phyloP scores from a whole-genome alignment of 1,284 basidiomycete species.

The Fomitopsis palustris region DNA sequence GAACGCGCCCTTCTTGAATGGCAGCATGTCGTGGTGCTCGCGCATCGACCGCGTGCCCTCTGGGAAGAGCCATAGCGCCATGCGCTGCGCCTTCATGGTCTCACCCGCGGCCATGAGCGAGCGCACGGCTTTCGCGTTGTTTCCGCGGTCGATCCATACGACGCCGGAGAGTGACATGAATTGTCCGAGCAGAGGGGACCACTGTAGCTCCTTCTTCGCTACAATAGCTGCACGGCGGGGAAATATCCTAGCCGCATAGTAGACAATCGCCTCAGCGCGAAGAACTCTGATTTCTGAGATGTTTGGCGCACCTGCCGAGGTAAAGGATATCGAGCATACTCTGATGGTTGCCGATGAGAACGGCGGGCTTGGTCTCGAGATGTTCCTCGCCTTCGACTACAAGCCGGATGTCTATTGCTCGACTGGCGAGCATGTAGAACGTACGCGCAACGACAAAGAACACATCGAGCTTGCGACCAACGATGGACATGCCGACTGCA shows the following conservation, averaged over 20 bases:
- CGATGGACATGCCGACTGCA: constrained; percentile 65
- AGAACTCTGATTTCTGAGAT: not conserved
- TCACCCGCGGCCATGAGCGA: constrained; percentile 80
- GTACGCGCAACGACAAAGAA: constrained; percentile 83
- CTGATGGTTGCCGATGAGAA: constrained; percentile 93
- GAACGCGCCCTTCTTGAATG: constrained; percentile 99
- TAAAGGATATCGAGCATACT: constrained; percentile 87
- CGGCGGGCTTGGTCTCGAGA: constrained; percentile 61
- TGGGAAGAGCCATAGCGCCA: constrained; percentile 89
- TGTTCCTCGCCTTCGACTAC: constrained; percentile 87
- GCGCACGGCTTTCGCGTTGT: constrained; percentile 71
- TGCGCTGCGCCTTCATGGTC: constrained; percentile 72
- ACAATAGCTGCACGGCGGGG: constrained; percentile 85
- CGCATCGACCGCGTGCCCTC: constrained; percentile 85
- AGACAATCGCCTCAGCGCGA: not conserved
- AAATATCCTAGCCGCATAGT: constrained; percentile 61
- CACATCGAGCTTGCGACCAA: constrained; percentile 80
- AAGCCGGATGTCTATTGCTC: constrained; percentile 68
- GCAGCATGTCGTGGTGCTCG: constrained; percentile 67
- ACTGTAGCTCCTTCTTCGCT: constrained; percentile 91
- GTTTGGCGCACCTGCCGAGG: constrained; percentile 65
- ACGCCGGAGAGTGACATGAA: constrained; percentile 92
- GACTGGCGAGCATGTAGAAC: constrained; percentile 76
- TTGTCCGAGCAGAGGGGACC: constrained; percentile 83
- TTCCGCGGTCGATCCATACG: constrained; percentile 91